A percentile compares a stretch with the other conserved stretches of the same genome.
phyloP scores from a whole-genome alignment of 148 eudicot genomes.

The Persicaria maculosa region DNA sequence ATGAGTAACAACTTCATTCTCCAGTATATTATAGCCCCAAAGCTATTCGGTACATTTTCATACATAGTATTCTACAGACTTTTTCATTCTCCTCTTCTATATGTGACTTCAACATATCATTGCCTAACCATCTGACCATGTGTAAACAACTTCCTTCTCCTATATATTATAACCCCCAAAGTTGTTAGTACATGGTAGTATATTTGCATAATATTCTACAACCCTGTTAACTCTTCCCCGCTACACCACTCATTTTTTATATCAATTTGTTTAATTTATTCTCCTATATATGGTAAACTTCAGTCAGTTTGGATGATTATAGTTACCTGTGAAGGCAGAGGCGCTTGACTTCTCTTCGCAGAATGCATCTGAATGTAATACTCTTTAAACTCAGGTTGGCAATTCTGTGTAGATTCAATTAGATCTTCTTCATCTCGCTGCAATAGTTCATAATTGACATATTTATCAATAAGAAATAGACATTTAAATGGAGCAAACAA shows the following conservation, averaged over 20 bases:
- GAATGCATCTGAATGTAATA: conserved; percentile 94
- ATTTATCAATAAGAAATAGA: conserved; percentile 1
- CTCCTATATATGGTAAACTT: not conserved
- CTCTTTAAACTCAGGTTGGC: conserved; percentile 84
- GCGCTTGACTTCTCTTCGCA: conserved; percentile 93
- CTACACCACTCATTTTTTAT: not conserved
- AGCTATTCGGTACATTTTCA: too few species aligned
- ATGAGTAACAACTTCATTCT: too few species aligned
- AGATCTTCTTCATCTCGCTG: conserved; percentile 98
- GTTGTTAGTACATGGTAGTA: not conserved
- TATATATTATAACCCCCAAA: not conserved
- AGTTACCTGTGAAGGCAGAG: conserved; percentile 84
- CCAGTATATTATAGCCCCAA: too few species aligned
- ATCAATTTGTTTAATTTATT: not conserved
- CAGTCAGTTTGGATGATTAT: not conserved
- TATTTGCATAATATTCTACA: not conserved
- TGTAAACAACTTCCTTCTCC: not conserved
- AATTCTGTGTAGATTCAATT: conserved; percentile 62
- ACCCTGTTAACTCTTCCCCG: not conserved
- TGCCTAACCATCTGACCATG: too few species aligned
- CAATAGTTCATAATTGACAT: conserved; percentile 12
- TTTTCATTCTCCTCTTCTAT: too few species aligned
- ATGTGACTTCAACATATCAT: too few species aligned
- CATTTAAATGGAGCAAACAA: not conserved
- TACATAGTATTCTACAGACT: too few species aligned